Percentiles rank a stretch among this genome's conserved stretches.
Conservation (phyloP, 2,329 filamentous ascomycete species). For the Claviceps humidiphila region DNA sequence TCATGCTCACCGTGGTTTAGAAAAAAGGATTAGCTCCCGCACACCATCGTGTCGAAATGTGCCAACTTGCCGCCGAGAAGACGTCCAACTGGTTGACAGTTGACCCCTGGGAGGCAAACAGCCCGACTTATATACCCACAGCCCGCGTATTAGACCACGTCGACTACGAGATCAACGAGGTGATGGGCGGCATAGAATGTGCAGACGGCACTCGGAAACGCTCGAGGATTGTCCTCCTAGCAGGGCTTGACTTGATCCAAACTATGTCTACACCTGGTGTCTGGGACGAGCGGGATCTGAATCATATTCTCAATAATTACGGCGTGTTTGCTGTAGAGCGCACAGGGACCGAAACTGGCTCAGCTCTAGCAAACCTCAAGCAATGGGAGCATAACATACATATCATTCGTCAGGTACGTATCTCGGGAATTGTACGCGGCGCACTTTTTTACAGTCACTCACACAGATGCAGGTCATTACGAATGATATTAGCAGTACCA, state of each 20-base stretch:
- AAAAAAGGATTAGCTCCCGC: slow-evolving; percentile 26
- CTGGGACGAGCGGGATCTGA: slow-evolving; percentile 74
- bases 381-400: slow-evolving; percentile 77
- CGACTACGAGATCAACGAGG: slow-evolving; percentile 70
- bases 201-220: slow-evolving; percentile 51
- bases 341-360: slow-evolving; percentile 75
- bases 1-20: slow-evolving; percentile 1
- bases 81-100: slow-evolving; percentile 69
- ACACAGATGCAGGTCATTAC: slow-evolving; percentile 39
- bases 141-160: slow-evolving; percentile 86
- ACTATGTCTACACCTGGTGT: slow-evolving; percentile 63
- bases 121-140: slow-evolving; percentile 70
- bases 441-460: not conserved
- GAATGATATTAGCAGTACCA: slow-evolving; percentile 70
- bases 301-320: slow-evolving; percentile 75
- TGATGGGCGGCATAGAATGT: slow-evolving; percentile 62
- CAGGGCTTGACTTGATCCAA: slow-evolving; percentile 62
- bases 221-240: slow-evolving; percentile 67
- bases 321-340: slow-evolving; percentile 81
- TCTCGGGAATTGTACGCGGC: not conserved
- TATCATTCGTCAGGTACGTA: slow-evolving; percentile 50
- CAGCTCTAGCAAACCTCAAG: slow-evolving; percentile 69
- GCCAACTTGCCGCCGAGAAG: slow-evolving; percentile 62
- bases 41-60: slow-evolving; percentile 52
- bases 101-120: slow-evolving; percentile 79